Evolutionary conservation across 768 basidiomycete species (phyloP).

Genomic region (Pisolithus albus): DNA sequence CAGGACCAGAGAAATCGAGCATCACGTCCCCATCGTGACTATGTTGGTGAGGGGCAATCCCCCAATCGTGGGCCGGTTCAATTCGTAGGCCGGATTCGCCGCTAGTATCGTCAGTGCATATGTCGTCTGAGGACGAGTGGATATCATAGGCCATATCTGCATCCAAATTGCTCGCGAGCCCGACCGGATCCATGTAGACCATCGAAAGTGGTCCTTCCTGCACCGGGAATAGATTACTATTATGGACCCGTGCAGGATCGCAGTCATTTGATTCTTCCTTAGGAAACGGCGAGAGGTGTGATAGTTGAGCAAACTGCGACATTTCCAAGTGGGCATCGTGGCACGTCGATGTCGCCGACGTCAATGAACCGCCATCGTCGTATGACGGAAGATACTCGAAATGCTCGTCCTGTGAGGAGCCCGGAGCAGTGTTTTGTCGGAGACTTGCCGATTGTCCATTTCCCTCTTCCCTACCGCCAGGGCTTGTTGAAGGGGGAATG

Average conservation of each 20-base stretch:
- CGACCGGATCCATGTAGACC: constrained; percentile 17
- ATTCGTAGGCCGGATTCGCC: not conserved
- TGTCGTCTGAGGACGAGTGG: constrained; percentile 1
- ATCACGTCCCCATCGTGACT: not conserved
- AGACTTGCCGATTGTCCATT: constrained; percentile 23
- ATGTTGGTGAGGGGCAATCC: not conserved
- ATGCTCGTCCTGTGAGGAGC: constrained; percentile 22
- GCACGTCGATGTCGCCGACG: constrained; percentile 4
- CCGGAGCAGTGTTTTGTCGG: constrained; percentile 4
- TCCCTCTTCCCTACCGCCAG: constrained; percentile 4
- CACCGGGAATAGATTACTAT: constrained; percentile 9
- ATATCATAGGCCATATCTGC: constrained; percentile 12
- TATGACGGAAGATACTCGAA: constrained; percentile 5
- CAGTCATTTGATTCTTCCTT: constrained; percentile 6
- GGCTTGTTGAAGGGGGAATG: constrained; percentile 25
- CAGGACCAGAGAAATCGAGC: not conserved
- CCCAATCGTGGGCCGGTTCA: not conserved
- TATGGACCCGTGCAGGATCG: constrained; percentile 5
- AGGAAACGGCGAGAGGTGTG: constrained; percentile 16
- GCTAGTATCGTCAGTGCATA: constrained; percentile 15
- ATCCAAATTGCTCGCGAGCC: constrained; percentile 18
- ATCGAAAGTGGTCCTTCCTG: constrained; percentile 18
- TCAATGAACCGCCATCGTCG: not conserved
- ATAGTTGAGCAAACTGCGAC: constrained; percentile 14
- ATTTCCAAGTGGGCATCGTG: constrained; percentile 13